A percentile compares a stretch with the other conserved stretches of the same genome.
phyloP scores from a whole-genome alignment of 495 filamentous ascomycete genomes.

The Aspergillus diversus region DNA sequence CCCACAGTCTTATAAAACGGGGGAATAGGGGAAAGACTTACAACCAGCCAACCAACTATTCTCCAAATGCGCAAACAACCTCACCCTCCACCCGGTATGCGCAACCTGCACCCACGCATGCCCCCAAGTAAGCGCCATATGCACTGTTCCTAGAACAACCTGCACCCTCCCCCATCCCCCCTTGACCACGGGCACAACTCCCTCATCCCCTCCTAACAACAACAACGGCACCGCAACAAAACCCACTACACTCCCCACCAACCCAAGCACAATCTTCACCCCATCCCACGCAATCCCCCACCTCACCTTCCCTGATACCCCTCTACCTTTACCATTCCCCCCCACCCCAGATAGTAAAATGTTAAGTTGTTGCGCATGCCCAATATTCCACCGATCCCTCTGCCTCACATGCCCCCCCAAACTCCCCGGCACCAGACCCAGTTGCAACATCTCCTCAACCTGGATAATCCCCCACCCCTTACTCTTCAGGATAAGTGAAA shows the following conservation, averaged over 20 bases:
- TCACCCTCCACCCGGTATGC: conserved; percentile 22
- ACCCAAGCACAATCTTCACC: conserved; percentile 28
- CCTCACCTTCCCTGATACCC: neutral
- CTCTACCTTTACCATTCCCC: too few species aligned
- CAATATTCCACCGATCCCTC: conserved; percentile 44
- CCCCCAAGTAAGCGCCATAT: conserved; percentile 31
- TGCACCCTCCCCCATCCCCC: conserved; percentile 14
- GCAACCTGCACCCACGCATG: conserved; percentile 32
- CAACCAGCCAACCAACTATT: conserved; percentile 41
- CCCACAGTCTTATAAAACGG: too few species aligned
- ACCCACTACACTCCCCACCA: conserved; percentile 24
- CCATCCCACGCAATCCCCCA: conserved; percentile 35
- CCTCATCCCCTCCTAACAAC: conserved; percentile 24
- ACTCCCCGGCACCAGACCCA: conserved; percentile 53
- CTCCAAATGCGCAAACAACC: conserved; percentile 36
- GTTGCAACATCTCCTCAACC: conserved; percentile 54
- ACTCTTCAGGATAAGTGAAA: conserved; percentile 49
- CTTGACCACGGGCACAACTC: conserved; percentile 12
- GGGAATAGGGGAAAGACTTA: conserved; percentile 22
- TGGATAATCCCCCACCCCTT: conserved; percentile 48
- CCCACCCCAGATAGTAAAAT: conserved; percentile 10
- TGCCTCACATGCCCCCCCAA: conserved; percentile 54
- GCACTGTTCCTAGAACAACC: conserved; percentile 21
- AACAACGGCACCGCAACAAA: conserved; percentile 32
- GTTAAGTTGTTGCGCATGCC: conserved; percentile 39